phyloP scores from a whole-genome alignment of 768 basidiomycete species.

The Tricholoma sp. region DNA sequence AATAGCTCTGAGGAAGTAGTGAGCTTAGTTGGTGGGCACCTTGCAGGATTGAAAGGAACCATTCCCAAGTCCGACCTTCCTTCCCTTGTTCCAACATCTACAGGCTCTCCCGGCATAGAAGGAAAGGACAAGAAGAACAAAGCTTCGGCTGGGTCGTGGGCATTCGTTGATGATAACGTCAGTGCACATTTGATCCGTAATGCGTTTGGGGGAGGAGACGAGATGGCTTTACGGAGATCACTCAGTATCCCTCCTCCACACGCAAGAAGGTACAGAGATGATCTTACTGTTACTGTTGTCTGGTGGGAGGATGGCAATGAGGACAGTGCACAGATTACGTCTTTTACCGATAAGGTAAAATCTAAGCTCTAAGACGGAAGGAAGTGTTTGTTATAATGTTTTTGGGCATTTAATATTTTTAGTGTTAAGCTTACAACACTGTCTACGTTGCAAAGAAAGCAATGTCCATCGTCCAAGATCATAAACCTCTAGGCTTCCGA shows the following conservation, averaged over 20 bases:
- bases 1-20: conserved; percentile 77
- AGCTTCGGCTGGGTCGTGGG: conserved; percentile 53
- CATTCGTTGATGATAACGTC: conserved; percentile 74
- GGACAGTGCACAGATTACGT: conserved; percentile 27
- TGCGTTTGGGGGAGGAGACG: conserved; percentile 84
- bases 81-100: conserved; percentile 47
- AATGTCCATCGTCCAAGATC: conserved; percentile 6
- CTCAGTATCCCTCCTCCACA: conserved; percentile 82
- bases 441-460: conserved; percentile 1
- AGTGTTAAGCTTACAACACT: conserved; percentile 12
- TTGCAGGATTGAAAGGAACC: conserved; percentile 63
- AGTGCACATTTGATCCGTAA: conserved; percentile 85
- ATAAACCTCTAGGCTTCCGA: conserved; percentile 14
- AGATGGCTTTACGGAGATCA: conserved; percentile 46
- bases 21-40: conserved; percentile 76
- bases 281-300: conserved; percentile 79
- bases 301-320: conserved; percentile 78
- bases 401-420: conserved; percentile 8
- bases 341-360: conserved; percentile 42
- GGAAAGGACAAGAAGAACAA: conserved; percentile 49
- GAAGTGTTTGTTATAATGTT: neutral
- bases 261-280: conserved; percentile 76
- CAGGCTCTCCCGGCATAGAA: conserved; percentile 53
- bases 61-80: conserved; percentile 56
- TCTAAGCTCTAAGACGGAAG: conserved; percentile 38